These are phyloP conservation scores for Setaria italica DNA, from an alignment of 202 grass and related monocot genomes.

Conservation along the genomic window DNA sequence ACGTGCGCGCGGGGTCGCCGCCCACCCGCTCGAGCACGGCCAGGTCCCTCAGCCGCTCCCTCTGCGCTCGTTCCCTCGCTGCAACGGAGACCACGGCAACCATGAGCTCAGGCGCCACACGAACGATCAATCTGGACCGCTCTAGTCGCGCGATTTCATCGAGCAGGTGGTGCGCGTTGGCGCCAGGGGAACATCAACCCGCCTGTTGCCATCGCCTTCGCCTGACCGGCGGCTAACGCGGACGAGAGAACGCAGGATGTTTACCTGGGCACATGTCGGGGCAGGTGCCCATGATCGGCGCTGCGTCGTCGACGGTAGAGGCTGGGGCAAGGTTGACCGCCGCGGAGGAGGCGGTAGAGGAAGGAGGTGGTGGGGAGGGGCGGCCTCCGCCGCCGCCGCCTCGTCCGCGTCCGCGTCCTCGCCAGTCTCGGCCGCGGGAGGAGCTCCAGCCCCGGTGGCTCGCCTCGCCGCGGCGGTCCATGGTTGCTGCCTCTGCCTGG, in stretches of 20 bases:
- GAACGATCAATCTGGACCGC: not conserved
- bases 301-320: conserved; percentile 20
- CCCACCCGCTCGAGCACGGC: conserved; percentile 68
- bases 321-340: not conserved
- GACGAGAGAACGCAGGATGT: not conserved
- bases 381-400: conserved; percentile 6
- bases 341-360: not conserved
- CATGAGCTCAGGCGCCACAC: conserved; percentile 5
- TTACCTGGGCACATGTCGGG: conserved; percentile 93
- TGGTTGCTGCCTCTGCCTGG: not conserved
- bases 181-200: not conserved
- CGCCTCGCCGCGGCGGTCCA: conserved; percentile 44
- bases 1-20: conserved; percentile 63
- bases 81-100: conserved; percentile 32
- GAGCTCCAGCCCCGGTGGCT: conserved; percentile 33
- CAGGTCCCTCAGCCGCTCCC: conserved; percentile 85
- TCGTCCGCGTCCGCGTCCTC: conserved; percentile 38
- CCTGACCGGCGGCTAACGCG: not conserved
- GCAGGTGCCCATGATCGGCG: conserved; percentile 69
- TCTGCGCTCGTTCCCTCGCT: conserved; percentile 71
- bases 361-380: conserved; percentile 35
- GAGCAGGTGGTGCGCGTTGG: conserved; percentile 27
- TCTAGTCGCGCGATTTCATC: not conserved
- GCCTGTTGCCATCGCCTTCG: not conserved
- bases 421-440: conserved; percentile 34